Evolutionary conservation across 352 stramenopile genomes (phyloP).

Genomic region (Globisporangium carolinianum): DNA sequence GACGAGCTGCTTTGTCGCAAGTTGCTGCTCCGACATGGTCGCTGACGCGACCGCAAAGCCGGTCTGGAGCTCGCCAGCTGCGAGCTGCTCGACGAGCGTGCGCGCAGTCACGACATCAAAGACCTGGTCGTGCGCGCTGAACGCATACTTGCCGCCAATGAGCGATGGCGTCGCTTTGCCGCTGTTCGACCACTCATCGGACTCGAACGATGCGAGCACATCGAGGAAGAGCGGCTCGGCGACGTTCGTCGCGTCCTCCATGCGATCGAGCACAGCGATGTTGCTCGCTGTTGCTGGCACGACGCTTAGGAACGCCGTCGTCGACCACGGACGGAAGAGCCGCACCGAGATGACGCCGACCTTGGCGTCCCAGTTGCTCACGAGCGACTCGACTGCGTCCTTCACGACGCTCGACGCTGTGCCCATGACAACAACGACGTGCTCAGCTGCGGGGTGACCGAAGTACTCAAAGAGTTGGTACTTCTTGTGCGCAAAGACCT

Average conservation of each 20-base stretch:
- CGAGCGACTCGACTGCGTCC: conserved; percentile 80
- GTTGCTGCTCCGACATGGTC: conserved; percentile 15
- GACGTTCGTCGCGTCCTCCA: conserved; percentile 81
- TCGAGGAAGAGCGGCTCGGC: conserved; percentile 90
- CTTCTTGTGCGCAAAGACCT: conserved; percentile 72
- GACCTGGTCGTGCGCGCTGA: conserved; percentile 56
- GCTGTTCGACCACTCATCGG: conserved; percentile 42
- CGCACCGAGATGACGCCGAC: conserved; percentile 86
- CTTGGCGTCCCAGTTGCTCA: conserved; percentile 79
- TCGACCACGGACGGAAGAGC: conserved; percentile 88
- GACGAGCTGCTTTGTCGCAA: conserved; percentile 30
- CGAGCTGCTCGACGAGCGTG: conserved; percentile 61
- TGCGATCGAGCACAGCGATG: conserved; percentile 88
- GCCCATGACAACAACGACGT: conserved; percentile 90
- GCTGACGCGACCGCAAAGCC: conserved; percentile 63
- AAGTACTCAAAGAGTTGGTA: conserved; percentile 92
- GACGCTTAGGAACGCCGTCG: conserved; percentile 63
- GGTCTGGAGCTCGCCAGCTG: conserved; percentile 47
- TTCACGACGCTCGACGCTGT: conserved; percentile 85
- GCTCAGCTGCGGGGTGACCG: conserved; percentile 72
- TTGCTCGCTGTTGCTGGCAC: conserved; percentile 70
- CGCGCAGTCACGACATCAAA: conserved; percentile 83
- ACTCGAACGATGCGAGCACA: conserved; percentile 88
- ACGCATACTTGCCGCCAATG: conserved; percentile 77
- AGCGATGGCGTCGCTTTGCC: conserved; percentile 49